Evolutionary conservation across 1,284 basidiomycete species (phyloP).

Genomic region (Filobasidium uniguttulatum): DNA sequence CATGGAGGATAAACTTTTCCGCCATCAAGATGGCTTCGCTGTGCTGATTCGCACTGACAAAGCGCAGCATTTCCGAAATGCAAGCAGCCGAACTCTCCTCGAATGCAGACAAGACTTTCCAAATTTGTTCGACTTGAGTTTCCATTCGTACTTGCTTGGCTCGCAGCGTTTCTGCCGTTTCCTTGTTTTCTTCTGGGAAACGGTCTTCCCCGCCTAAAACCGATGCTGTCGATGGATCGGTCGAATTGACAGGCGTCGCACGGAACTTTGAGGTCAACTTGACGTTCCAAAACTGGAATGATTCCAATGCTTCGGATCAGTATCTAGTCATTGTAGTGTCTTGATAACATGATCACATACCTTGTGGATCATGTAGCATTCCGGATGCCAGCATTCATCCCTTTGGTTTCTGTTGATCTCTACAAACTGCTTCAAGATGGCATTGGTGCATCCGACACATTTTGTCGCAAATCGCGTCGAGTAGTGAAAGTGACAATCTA

Average conservation of each 20-base stretch:
- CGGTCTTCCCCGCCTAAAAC: constrained; percentile 38
- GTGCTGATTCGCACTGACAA: constrained; percentile 92
- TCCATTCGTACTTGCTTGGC: constrained; percentile 92
- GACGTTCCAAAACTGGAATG: constrained; percentile 87
- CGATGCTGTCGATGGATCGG: constrained; percentile 37
- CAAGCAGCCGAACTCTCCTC: constrained; percentile 98
- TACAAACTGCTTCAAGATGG: constrained; percentile 99
- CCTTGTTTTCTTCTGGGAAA: constrained; percentile 59
- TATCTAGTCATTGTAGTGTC: background rate
- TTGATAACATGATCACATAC: constrained; percentile 38
- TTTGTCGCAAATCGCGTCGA: constrained; percentile 97
- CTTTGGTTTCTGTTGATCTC: constrained; percentile 97
- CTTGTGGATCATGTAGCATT: constrained; percentile 99
- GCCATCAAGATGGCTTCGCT: constrained; percentile 95
- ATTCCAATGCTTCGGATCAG: background rate
- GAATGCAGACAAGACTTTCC: constrained; percentile 96
- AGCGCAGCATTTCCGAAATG: constrained; percentile 95
- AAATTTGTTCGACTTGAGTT: constrained; percentile 93
- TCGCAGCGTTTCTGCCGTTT: constrained; percentile 71
- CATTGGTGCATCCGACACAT: constrained; percentile 91
- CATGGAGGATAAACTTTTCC: constrained; percentile 95
- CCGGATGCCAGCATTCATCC: constrained; percentile 99
- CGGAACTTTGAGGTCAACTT: constrained; percentile 66
- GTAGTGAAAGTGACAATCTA: constrained; percentile 89
- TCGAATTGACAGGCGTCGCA: constrained; percentile 43